Percentiles rank a stretch among this genome's conserved stretches.
Evolutionary conservation across 2,329 filamentous ascomycete genomes (phyloP).

Genomic region (Epichloe uncinata): DNA sequence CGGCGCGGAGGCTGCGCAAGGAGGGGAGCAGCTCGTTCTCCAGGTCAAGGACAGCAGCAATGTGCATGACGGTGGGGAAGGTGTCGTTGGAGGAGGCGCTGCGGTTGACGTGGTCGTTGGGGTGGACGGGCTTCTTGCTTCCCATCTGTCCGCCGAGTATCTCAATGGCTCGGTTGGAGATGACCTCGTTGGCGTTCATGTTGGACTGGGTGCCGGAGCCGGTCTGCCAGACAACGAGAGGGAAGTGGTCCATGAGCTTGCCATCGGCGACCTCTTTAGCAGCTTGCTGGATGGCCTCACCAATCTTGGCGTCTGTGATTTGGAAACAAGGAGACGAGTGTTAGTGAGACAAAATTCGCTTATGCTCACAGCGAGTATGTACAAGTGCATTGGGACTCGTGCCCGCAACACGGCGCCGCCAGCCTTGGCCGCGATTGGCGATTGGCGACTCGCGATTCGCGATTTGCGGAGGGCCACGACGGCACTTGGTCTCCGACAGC

Average conservation of each 20-base stretch:
- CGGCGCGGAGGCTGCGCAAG: constrained; percentile 66
- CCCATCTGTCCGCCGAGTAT: constrained; percentile 90
- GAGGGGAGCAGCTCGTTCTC: constrained; percentile 74
- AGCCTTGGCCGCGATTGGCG: no score
- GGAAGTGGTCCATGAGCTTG: constrained; percentile 94
- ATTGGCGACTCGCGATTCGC: no score
- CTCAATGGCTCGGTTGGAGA: constrained; percentile 97
- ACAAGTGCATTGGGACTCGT: not conserved
- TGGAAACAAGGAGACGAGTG: not conserved
- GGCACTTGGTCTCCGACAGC: no score
- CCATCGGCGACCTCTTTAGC: constrained; percentile 84
- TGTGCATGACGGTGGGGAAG: constrained; percentile 99
- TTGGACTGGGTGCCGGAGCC: constrained; percentile 98
- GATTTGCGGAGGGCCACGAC: no score
- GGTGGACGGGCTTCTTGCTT: constrained; percentile 95
- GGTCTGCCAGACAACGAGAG: constrained; percentile 97
- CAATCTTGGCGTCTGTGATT: constrained; percentile 51
- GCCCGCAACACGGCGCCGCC: not conserved
- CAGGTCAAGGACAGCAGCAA: constrained; percentile 87
- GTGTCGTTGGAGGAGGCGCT: constrained; percentile 97
- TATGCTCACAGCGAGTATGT: not conserved
- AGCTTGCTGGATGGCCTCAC: constrained; percentile 87
- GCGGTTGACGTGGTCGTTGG: constrained; percentile 99
- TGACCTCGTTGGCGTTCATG: constrained; percentile 99
- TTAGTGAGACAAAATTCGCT: no score